A percentile compares a stretch with the other conserved stretches of the same genome.
phyloP scores from a whole-genome alignment of 2,329 filamentous ascomycete species.

The Calonectria pteridis region DNA sequence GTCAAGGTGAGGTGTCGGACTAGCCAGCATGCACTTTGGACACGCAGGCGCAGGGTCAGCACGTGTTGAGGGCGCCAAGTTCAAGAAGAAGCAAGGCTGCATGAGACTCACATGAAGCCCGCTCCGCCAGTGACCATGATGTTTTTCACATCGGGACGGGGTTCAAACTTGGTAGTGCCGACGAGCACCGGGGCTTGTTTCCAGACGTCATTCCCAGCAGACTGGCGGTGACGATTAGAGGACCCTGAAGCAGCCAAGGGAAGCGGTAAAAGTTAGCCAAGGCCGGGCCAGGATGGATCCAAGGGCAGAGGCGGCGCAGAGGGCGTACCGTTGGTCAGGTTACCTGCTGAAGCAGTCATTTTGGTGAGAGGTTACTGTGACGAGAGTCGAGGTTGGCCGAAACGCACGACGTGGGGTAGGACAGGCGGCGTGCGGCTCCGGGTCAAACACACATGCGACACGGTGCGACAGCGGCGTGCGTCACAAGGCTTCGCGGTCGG shows the following conservation, averaged over 20 bases:
- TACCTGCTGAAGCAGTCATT: conserved; percentile 21
- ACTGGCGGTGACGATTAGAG: conserved; percentile 47
- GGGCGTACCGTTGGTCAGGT: conserved; percentile 19
- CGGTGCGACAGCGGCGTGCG: not conserved
- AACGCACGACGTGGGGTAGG: conserved; percentile 6
- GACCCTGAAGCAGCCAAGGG: conserved; percentile 23
- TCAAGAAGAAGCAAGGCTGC: not conserved
- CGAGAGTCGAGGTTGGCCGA: not conserved
- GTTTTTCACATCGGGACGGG: conserved; percentile 77
- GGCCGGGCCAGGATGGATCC: not conserved
- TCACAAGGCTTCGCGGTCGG: not conserved
- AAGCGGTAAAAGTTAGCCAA: conserved; percentile 16
- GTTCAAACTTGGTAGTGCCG: conserved; percentile 78
- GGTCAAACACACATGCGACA: conserved; percentile 5
- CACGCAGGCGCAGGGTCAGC: conserved; percentile 37
- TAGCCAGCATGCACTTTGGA: conserved; percentile 80
- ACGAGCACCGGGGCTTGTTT: conserved; percentile 77
- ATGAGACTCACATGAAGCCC: conserved; percentile 81
- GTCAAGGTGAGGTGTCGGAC: conserved; percentile 82
- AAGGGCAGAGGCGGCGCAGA: not conserved
- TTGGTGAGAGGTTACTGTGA: conserved; percentile 5
- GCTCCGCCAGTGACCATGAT: conserved; percentile 88
- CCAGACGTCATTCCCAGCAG: conserved; percentile 75
- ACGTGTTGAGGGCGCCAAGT: conserved; percentile 21
- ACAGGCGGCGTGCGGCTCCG: not conserved